Conservation (phyloP, 805 yeast species). For the Candida coleopterorum region DNA sequence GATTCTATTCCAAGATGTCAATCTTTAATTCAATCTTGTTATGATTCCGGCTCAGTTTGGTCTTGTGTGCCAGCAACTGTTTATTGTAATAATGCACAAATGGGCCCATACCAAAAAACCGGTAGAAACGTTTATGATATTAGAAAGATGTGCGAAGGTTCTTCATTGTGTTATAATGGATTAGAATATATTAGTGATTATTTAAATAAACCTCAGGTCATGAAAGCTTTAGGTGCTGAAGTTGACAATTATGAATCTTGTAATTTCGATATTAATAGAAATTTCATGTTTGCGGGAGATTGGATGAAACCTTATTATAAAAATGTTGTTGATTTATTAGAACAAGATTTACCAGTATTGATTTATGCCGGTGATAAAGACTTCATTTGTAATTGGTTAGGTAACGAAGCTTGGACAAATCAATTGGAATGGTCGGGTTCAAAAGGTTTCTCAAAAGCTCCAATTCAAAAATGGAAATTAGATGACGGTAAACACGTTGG, state of each 20-base stretch:
- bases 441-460: constrained; percentile 40
- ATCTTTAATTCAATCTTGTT: constrained; percentile 71
- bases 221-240: constrained; percentile 84
- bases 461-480: constrained; percentile 40
- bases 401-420: constrained; percentile 80
- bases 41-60: constrained; percentile 67
- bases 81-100: constrained; percentile 81
- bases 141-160: constrained; percentile 69
- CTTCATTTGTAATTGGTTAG: constrained; percentile 90
- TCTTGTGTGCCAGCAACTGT: constrained; percentile 87
- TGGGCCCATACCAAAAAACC: constrained; percentile 77
- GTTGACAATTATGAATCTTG: constrained; percentile 74
- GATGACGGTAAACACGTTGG: constrained; percentile 50
- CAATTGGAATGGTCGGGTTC: constrained; percentile 60
- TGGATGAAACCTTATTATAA: constrained; percentile 77
- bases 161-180: constrained; percentile 71
- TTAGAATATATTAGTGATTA: constrained; percentile 70
- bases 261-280: constrained; percentile 70
- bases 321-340: constrained; percentile 60
- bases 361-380: constrained; percentile 95
- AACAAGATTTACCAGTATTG: constrained; percentile 69
- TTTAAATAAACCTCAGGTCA: constrained; percentile 73
- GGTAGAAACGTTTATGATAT: constrained; percentile 92
- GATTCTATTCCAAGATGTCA: constrained; percentile 69
- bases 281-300: constrained; percentile 84